Evolutionary conservation across 1,139 yeast species (phyloP).

Genomic region (Saccharomyces hybrid): DNA sequence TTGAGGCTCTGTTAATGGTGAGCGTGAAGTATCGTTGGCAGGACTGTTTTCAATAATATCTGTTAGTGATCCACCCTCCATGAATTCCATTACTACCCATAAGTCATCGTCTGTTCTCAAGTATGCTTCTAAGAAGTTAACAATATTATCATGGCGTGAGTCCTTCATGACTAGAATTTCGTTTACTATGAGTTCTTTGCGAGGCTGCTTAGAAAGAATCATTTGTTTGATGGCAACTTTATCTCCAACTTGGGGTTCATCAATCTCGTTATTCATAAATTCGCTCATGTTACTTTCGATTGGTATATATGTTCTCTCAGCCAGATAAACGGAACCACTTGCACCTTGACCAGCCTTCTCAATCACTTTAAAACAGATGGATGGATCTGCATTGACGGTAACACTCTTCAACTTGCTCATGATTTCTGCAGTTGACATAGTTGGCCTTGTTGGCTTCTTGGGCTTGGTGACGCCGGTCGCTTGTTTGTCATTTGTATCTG

Average conservation of each 20-base stretch:
- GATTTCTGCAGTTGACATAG: conserved; percentile 78
- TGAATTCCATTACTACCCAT: conserved; percentile 94
- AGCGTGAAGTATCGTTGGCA: conserved; percentile 33
- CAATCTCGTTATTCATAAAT: conserved; percentile 17
- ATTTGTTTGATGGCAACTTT: conserved; percentile 89
- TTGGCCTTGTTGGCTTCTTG: conserved; percentile 56
- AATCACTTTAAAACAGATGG: conserved; percentile 74
- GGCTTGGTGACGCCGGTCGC: conserved; percentile 34
- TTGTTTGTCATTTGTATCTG: conserved; percentile 28
- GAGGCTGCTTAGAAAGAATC: conserved; percentile 87
- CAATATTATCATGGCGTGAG: conserved; percentile 84
- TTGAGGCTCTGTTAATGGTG: conserved; percentile 57
- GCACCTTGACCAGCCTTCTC: conserved; percentile 99
- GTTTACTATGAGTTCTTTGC: conserved; percentile 88
- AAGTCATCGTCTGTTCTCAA: conserved; percentile 55
- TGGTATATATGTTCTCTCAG: conserved; percentile 47
- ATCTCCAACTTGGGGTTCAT: conserved; percentile 36
- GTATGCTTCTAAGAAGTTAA: conserved; percentile 84
- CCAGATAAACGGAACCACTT: conserved; percentile 89
- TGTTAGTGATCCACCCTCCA: conserved; percentile 86
- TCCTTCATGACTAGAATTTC: conserved; percentile 95
- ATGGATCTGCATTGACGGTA: conserved; percentile 76
- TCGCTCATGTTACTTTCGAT: neutral
- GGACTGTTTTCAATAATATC: conserved; percentile 75
- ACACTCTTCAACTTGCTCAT: conserved; percentile 78